Evolutionary conservation across 208 protist species (phyloP), one percentile per base, ranked within the genome.

Genomic region (Crithidia fasciculata): DNA sequence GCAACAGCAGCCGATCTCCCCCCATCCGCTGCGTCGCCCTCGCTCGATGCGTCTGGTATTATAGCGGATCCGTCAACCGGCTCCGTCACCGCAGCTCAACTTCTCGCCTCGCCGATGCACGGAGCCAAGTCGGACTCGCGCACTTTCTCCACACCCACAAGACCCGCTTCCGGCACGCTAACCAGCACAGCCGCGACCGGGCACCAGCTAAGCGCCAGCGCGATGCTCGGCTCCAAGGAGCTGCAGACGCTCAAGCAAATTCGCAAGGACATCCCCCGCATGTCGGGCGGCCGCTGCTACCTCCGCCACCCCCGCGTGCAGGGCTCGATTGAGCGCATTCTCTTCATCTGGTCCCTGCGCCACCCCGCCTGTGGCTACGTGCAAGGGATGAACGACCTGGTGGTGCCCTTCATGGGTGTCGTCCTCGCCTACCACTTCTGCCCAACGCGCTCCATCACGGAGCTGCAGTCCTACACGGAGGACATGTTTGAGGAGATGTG

Each of bases 331-430:
- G 90, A 97, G 82, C 84, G 93, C 4, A 86, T 97, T 28, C 80
- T 98, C n/a, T 98, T 95, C 64, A 89, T 97, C 45, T 98, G 95
- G 95, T 83, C 92, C 2, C 64, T 98, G 28, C 90, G 94, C 43
- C 95, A 98, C 84, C 95, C 97, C 5, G 97, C 95, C 2, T 95
- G 84, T 61, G 96, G 95, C 19, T 98, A 98, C 74, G 96, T 98
- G 58, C 95, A 98, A 84, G 96, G 96, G 19, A 96, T 98, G 76
- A 98, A 98, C 63, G 96, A 98, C 79, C 64, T 98, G 41, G 78
- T 96, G 0, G 87, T 90, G 45, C 96, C 96, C 0, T 98, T 98
- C 71, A 85, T 98, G 69, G 86, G 79, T 49, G 94, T 96, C 6
- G 94, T 96, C 40, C 58, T 96, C n/a, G 83, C 84, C 16, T 63